Evolutionary conservation across 805 yeast species (phyloP), one percentile per base, ranked within the genome.

Genomic region (Barnettozyma botsteinii): DNA sequence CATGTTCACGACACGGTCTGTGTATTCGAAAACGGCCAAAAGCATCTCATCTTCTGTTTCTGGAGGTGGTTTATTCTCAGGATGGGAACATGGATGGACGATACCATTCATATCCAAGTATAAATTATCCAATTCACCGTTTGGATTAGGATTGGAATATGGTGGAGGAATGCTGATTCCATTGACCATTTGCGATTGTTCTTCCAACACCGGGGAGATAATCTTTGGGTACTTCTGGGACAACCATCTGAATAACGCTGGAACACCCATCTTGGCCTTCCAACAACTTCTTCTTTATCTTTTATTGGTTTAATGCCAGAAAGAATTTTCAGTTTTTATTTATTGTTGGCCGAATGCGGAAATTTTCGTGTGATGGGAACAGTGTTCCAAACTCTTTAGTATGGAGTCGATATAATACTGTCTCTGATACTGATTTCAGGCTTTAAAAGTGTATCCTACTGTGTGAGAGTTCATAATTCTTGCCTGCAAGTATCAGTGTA

Each of bases 71-170:
- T 82, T 82, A 50, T 91, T 85, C 56, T 91, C 98, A 1, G 99
- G 99, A 61, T 93, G 99, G 3, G 97, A 83, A 69, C 98, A 93
- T 2, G 98, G 98, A 67, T 93, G 99, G 5, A 93, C 98, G 56
- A 93, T 93, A 68, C 98, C 98, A 59, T 93, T 93, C 98, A 93
- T 93, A 65, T 93, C 99, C 47, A 93, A 69, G 58, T 93, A 93
- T 37, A 93, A 63, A 58, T 93, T 93, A 59, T 93, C 98, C 35
- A 88, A 66, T 64, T 93, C 99, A 21, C 98, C 98, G 62, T 93
- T 93, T 4, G 95, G 95, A 59, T 93, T 93, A 11, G 93, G 81
- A 38, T 77, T 75, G 17, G 77, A 57, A 59, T 85, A 88, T 48
- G 72, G 73, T 4, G 83, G 71, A 0, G 88, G 94, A 35, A 75